These are phyloP conservation scores for Russula lepida DNA, from an alignment of 768 basidiomycete species.

Conservation along the genomic window DNA sequence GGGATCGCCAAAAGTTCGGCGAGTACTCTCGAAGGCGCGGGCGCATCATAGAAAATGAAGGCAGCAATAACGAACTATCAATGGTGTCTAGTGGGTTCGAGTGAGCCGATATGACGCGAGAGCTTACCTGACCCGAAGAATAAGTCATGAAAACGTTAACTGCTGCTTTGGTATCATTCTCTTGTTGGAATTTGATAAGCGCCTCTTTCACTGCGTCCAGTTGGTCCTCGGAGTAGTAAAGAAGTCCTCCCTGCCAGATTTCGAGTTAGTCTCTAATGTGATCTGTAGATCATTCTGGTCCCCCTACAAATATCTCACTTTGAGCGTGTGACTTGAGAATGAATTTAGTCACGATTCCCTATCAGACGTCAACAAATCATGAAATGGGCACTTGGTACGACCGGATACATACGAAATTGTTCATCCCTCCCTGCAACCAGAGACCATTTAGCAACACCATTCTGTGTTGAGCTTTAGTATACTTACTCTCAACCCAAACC, in stretches of 20 bases:
- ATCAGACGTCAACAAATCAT: not conserved
- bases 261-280: not conserved
- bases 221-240: not conserved
- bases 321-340: constrained; percentile 20
- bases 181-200: not conserved
- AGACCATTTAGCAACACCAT: not conserved
- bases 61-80: not conserved
- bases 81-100: not conserved
- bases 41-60: constrained; percentile 19
- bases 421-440: constrained; percentile 8
- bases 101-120: too few relatives aligned
- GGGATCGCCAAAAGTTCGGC: constrained; percentile 20
- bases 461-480: too few relatives aligned
- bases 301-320: constrained; percentile 24
- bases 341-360: constrained; percentile 12
- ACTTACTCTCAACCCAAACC: constrained; percentile 10
- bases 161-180: not conserved
- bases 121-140: not conserved
- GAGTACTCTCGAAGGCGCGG: constrained; percentile 13
- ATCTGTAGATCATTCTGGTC: not conserved
- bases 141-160: not conserved
- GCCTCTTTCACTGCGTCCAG: not conserved
- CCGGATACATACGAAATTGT: constrained; percentile 5
- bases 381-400: not conserved
- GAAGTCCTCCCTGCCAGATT: not conserved